A percentile compares a stretch with the other conserved stretches of the same genome.
Conservation (phyloP, 129 eudicot genomes). For the Helianthus tuberosus region DNA sequence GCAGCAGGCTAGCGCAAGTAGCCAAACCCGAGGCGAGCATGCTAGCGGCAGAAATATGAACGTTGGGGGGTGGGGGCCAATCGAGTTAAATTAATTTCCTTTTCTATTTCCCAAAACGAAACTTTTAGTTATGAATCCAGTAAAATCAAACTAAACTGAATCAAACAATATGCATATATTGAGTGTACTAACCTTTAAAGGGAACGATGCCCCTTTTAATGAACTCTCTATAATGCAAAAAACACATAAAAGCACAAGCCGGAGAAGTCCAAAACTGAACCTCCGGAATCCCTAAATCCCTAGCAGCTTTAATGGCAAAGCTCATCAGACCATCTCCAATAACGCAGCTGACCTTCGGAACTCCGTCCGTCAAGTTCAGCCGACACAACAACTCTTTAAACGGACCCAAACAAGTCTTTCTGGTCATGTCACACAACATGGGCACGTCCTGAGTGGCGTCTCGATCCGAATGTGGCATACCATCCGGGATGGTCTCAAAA, state of each 20-base stretch:
- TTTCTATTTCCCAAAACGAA: no score
- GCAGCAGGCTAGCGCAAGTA: no score
- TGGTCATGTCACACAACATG: constrained; percentile 42
- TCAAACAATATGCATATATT: no score
- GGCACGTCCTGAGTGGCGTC: constrained; percentile 65
- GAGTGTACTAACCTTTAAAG: constrained; percentile 40
- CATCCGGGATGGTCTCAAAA: constrained; percentile 64
- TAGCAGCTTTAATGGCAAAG: constrained; percentile 50
- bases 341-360: constrained; percentile 53
- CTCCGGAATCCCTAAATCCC: constrained; percentile 57
- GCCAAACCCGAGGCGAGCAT: no score
- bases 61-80: no score
- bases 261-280: constrained; percentile 74
- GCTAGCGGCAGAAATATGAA: no score
- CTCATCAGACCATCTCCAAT: constrained; percentile 65
- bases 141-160: no score
- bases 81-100: no score
- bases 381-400: constrained; percentile 44
- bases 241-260: constrained; percentile 53
- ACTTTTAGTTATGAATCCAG: no score
- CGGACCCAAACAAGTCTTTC: constrained; percentile 54
- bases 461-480: constrained; percentile 51
- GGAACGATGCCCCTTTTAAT: constrained; percentile 55
- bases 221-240: constrained; percentile 55
- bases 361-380: constrained; percentile 32